These are phyloP conservation scores for Agrostemma githago DNA, from an alignment of 148 eudicot genomes.

Conservation along the genomic window DNA sequence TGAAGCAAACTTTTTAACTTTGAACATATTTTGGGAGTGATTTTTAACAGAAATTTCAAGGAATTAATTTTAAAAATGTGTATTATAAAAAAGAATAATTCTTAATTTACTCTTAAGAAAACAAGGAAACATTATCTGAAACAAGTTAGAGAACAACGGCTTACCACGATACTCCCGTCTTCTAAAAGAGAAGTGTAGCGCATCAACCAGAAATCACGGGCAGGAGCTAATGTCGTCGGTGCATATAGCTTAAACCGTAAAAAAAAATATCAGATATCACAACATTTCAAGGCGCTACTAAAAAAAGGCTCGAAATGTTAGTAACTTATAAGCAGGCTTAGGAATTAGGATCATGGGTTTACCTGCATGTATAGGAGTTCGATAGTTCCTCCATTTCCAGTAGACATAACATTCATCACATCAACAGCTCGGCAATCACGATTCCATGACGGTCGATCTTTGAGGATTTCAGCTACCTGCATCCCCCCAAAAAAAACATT, in stretches of 20 bases:
- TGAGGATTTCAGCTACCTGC: conserved; percentile 45
- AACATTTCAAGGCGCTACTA: background rate
- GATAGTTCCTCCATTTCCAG: conserved; percentile 43
- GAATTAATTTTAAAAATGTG: no score
- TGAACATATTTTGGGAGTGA: no score
- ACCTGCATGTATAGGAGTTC: conserved; percentile 48
- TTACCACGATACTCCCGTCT: conserved; percentile 94
- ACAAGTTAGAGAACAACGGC: conserved; percentile 6
- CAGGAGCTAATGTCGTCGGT: conserved; percentile 87
- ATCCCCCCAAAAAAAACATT: background rate
- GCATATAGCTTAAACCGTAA: conserved; percentile 60
- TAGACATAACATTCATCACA: conserved; percentile 41
- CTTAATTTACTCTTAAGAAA: no score
- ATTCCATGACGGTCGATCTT: conserved; percentile 47
- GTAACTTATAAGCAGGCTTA: background rate
- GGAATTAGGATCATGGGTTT: conserved; percentile 1
- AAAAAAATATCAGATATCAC: conserved; percentile 15
- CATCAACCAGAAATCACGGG: conserved; percentile 90
- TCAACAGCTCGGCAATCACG: conserved; percentile 48
- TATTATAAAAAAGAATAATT: no score
- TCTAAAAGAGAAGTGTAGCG: conserved; percentile 82
- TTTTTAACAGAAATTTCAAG: no score
- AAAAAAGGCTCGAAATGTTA: background rate
- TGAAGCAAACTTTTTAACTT: no score
- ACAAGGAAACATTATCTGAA: no score